These are phyloP conservation scores for Ophiocordyceps camponoti-rufipedis DNA, from an alignment of 2,329 filamentous ascomycete genomes.

Conservation along the genomic window DNA sequence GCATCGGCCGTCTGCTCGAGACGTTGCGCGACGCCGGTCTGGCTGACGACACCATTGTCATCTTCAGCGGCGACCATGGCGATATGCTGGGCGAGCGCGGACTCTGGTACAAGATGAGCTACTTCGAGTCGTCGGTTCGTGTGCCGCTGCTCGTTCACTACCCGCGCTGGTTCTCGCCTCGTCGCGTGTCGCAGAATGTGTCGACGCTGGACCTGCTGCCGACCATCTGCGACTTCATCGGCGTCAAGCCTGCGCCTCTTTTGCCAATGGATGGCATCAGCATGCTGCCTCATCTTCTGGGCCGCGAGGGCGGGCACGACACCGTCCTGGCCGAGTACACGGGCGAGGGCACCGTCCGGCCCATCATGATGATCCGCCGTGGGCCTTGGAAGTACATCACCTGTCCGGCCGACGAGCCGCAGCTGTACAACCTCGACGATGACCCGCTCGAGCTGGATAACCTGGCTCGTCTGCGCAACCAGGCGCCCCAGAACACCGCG, in stretches of 20 bases:
- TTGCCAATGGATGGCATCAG: constrained; percentile 79
- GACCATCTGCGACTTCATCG: constrained; percentile 70
- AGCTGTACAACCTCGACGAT: constrained; percentile 60
- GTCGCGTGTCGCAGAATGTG: constrained; percentile 65
- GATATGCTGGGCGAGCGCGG: constrained; percentile 91
- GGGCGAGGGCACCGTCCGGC: constrained; percentile 75
- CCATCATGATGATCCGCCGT: constrained; percentile 85
- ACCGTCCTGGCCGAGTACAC: constrained; percentile 93
- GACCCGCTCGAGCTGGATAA: constrained; percentile 70
- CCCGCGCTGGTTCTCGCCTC: constrained; percentile 56
- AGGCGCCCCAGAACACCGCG: constrained; percentile 18
- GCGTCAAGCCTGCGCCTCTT: constrained; percentile 46
- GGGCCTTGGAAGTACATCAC: constrained; percentile 83
- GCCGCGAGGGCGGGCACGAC: constrained; percentile 43
- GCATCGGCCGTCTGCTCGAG: constrained; percentile 65
- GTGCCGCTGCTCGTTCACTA: constrained; percentile 77
- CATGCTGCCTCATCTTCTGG: constrained; percentile 59
- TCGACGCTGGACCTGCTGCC: constrained; percentile 83
- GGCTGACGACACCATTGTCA: constrained; percentile 71
- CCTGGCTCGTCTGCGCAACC: constrained; percentile 32
- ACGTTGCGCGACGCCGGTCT: constrained; percentile 65
- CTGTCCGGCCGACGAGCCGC: constrained; percentile 66
- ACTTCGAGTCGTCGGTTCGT: constrained; percentile 79
- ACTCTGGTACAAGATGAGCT: constrained; percentile 96
- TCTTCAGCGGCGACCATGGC: constrained; percentile 87